Percentiles rank a stretch among this genome's conserved stretches.
Conservation (phyloP, 352 stramenopile species). For the Globisporangium cederbergense region DNA sequence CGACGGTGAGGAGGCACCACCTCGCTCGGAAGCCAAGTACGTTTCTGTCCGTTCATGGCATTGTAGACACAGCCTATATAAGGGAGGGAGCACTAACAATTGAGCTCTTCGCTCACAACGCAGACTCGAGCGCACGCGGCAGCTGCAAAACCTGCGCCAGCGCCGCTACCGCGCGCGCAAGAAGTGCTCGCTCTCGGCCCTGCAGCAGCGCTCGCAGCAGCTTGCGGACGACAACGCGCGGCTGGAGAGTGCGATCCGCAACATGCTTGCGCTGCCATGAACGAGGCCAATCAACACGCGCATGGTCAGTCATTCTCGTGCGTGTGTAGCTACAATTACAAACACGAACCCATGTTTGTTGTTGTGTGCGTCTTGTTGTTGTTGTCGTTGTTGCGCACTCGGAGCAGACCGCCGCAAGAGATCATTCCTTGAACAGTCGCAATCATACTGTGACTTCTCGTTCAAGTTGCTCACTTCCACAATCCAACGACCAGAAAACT, state of each 20-base stretch:
- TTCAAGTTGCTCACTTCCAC: not conserved
- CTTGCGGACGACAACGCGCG: conserved; percentile 8
- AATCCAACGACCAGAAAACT: conserved; percentile 10
- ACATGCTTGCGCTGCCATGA: not conserved
- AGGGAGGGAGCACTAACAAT: not conserved
- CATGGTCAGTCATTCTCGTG: not conserved
- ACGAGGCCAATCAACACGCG: not conserved
- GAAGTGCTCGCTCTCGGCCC: conserved; percentile 28
- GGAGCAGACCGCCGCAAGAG: not conserved
- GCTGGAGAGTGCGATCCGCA: conserved; percentile 9
- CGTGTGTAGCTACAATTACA: not conserved
- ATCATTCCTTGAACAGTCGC: conserved; percentile 17
- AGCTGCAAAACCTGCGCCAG: conserved; percentile 42
- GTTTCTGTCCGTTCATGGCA: not conserved
- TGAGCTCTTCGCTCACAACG: not conserved
- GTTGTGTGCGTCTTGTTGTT: not conserved
- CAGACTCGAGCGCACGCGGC: conserved; percentile 32
- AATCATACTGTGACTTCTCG: not conserved
- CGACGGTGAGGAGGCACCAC: not conserved
- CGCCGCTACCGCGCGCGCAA: conserved; percentile 47
- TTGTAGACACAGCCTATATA: not conserved
- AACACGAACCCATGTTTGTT: conserved; percentile 8
- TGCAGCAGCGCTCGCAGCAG: conserved; percentile 18
- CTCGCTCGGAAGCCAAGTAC: not conserved
- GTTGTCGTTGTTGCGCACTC: not conserved